Evolutionary conservation across 768 basidiomycete genomes (phyloP), one percentile per base, ranked within the genome.

Genomic region (Rhodotorula toruloides): DNA sequence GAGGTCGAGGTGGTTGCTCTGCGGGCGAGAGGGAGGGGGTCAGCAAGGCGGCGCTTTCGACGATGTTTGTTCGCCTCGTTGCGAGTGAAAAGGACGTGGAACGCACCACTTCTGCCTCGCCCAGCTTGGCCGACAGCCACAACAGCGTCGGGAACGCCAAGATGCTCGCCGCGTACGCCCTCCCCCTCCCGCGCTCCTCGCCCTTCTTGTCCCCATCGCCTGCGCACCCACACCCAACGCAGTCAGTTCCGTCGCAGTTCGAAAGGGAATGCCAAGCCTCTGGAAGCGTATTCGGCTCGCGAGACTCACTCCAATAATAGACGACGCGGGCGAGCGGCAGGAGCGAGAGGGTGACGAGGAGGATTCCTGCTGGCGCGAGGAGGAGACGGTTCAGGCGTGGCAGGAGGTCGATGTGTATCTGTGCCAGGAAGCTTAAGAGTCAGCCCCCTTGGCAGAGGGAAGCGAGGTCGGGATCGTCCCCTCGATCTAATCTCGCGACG

Each of bases 321-420:
- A 71, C 61, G 32, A 53, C 36, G 1, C 69, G 61, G 0, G 69
- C 69, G 42, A 71, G 43, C 1, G 69, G 69, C 2, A 63, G 3
- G 49, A 71, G 58, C 3, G 61, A 63, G 42, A 67, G 32, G 19
- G 65, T 71, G 39, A 71, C 11, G 39, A 53, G 29, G 32, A 71
- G 17, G 36, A 67, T 40, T 7, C 65, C 65, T 17, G 47, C 46
- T 0, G 65, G 65, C 0, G 61, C 57, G 17, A 71, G 54, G 2
- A 67, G 43, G 19, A 67, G 39, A 9, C 22, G 17, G 69, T 71
- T 71, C 4, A 44, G 27, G 3, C 32, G 21, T 1, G 69, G 69
- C 1, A 71, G 57, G 36, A 71, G 54, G 61, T 71, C 61, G 61
- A 71, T 71, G 54, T 71, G 61, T 42, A 71, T 71, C 69, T 71